Percentiles rank a stretch among this genome's conserved stretches.
Evolutionary conservation across 352 stramenopile species (phyloP).

Genomic region (Phytophthora fragariaefolia): DNA sequence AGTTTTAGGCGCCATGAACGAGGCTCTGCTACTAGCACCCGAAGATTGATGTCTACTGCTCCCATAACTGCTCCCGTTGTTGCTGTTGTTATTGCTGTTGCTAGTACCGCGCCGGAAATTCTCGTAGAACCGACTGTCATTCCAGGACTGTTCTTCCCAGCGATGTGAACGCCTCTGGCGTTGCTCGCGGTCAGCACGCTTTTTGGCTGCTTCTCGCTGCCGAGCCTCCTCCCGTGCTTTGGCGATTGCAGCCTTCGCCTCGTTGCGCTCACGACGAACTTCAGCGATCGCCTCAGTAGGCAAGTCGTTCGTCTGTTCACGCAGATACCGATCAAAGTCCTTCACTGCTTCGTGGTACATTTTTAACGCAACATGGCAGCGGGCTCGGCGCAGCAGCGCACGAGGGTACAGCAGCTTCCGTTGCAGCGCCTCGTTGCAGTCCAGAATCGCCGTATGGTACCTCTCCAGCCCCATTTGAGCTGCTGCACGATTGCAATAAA

Average conservation of each 20-base stretch:
- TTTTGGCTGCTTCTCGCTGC: constrained; percentile 47
- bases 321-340: constrained; percentile 82
- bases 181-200: constrained; percentile 52
- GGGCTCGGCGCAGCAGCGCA: constrained; percentile 68
- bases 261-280: constrained; percentile 56
- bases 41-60: constrained; percentile 31
- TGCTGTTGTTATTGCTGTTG: constrained; percentile 13
- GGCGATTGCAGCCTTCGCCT: constrained; percentile 58
- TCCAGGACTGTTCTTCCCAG: constrained; percentile 53
- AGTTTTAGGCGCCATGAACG: constrained; percentile 44
- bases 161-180: constrained; percentile 44
- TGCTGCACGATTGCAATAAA: constrained; percentile 85
- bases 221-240: constrained; percentile 46
- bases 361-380: constrained; percentile 68
- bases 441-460: constrained; percentile 68
- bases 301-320: constrained; percentile 42
- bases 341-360: constrained; percentile 66
- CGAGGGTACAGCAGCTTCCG: constrained; percentile 66
- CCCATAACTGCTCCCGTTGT: constrained; percentile 11
- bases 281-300: constrained; percentile 30
- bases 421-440: constrained; percentile 78
- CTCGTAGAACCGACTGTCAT: constrained; percentile 60
- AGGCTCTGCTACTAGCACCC: constrained; percentile 25
- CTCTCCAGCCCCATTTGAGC: constrained; percentile 78
- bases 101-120: constrained; percentile 45